Conservation (phyloP, 2,329 filamentous ascomycete species). For the Cladophialophora yegresii region DNA sequence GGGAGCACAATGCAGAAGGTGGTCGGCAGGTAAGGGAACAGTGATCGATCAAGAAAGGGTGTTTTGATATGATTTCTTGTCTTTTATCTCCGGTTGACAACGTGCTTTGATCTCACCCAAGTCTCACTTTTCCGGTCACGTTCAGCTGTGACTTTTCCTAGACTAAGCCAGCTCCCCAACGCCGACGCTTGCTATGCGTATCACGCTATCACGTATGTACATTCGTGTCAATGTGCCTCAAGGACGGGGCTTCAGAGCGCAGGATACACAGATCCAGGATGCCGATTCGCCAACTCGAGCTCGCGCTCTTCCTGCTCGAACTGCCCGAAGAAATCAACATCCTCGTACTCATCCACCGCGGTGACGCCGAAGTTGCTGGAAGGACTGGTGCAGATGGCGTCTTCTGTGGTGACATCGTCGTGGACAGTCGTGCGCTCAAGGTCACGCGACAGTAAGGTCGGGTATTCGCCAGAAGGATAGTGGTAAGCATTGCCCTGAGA, state of each 20-base stretch:
- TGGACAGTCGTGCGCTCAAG: slow-evolving; percentile 1
- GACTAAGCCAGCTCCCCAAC: slow-evolving; percentile 3
- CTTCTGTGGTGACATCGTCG: background rate
- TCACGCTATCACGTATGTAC: slow-evolving; percentile 5
- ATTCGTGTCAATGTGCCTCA: slow-evolving; percentile 2
- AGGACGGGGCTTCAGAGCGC: background rate
- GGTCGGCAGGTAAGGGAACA: background rate
- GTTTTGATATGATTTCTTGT: background rate
- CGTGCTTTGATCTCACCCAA: background rate
- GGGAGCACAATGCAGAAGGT: background rate
- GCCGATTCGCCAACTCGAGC: background rate
- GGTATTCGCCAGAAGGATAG: slow-evolving; percentile 31
- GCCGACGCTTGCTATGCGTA: slow-evolving; percentile 12
- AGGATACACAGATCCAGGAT: slow-evolving; percentile 17
- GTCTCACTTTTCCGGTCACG: slow-evolving; percentile 7
- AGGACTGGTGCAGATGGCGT: background rate
- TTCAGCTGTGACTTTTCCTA: background rate
- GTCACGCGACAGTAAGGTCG: slow-evolving; percentile 11
- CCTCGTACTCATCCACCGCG: slow-evolving; percentile 17
- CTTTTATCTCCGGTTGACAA: background rate
- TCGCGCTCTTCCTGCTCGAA: slow-evolving; percentile 20
- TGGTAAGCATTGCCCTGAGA: slow-evolving; percentile 32
- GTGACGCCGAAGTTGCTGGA: background rate
- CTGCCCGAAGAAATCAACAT: slow-evolving; percentile 25
- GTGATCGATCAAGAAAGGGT: background rate